Evolutionary conservation across 352 stramenopile genomes (phyloP).

Genomic region (Globisporangium carolinianum): DNA sequence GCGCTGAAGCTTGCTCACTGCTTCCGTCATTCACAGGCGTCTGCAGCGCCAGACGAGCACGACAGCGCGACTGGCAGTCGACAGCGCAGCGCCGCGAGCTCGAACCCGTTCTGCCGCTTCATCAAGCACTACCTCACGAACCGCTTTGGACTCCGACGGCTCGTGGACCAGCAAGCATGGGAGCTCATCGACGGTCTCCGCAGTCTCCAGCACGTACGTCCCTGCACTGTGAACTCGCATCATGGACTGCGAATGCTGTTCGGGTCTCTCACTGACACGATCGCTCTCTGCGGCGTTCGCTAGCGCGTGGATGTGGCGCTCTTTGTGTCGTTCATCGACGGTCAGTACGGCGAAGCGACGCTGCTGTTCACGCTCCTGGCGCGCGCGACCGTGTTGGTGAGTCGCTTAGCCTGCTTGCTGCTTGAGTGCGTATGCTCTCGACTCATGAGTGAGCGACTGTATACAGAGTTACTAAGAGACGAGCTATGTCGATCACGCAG

Average conservation of each 20-base stretch:
- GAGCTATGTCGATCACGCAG: constrained; percentile 3
- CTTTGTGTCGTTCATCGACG: constrained; percentile 55
- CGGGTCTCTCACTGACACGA: too few species aligned
- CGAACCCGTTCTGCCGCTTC: constrained; percentile 30
- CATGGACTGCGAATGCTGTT: background rate
- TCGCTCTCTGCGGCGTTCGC: background rate
- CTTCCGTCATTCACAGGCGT: background rate
- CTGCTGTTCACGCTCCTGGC: constrained; percentile 52
- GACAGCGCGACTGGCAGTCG: constrained; percentile 3
- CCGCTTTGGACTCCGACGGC: constrained; percentile 47
- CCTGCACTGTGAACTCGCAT: background rate
- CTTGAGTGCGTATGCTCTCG: background rate
- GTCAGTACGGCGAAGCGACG: constrained; percentile 31
- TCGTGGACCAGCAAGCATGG: constrained; percentile 56
- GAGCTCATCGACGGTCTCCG: constrained; percentile 47
- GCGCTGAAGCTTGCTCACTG: background rate
- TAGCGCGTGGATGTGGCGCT: constrained; percentile 48
- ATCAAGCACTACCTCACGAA: constrained; percentile 58
- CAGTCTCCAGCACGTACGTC: constrained; percentile 30
- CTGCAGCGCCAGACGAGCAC: background rate
- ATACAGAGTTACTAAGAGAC: too few species aligned
- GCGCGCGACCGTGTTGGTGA: constrained; percentile 37
- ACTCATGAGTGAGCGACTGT: too few species aligned
- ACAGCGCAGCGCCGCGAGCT: background rate
- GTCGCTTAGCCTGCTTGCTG: background rate